Evolutionary conservation across 345 rosid genomes (phyloP).

Genomic region (Limnanthes douglasii): DNA sequence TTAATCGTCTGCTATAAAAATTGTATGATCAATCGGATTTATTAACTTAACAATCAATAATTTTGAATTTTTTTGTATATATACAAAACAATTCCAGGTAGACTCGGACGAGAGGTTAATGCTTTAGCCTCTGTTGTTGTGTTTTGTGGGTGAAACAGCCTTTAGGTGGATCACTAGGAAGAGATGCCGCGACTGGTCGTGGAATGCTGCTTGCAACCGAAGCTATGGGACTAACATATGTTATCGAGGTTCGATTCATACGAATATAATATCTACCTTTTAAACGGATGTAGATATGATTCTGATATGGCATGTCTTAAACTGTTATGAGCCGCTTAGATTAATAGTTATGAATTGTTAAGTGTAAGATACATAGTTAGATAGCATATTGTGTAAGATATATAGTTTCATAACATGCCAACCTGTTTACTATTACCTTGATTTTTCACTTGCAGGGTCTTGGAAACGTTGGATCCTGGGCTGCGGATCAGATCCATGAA

Average conservation of each 20-base stretch:
- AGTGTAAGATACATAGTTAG: too few relatives aligned
- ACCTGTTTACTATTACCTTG: too few relatives aligned
- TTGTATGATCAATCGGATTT: too few relatives aligned
- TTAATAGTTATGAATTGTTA: too few relatives aligned
- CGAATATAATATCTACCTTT: too few relatives aligned
- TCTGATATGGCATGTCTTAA: not conserved
- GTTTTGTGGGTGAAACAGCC: slow-evolving; percentile 25
- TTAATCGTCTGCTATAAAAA: too few relatives aligned
- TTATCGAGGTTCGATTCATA: slow-evolving; percentile 58
- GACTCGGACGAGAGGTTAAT: slow-evolving; percentile 49
- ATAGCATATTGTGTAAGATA: too few relatives aligned
- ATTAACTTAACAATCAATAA: too few relatives aligned
- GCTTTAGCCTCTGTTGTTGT: slow-evolving; percentile 23
- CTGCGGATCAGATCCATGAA: slow-evolving; percentile 65
- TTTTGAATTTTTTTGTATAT: too few relatives aligned
- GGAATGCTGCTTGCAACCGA: slow-evolving; percentile 91
- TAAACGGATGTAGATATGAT: not conserved
- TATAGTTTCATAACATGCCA: too few relatives aligned
- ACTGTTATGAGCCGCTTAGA: not conserved
- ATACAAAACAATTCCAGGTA: slow-evolving; percentile 18
- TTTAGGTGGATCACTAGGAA: slow-evolving; percentile 94
- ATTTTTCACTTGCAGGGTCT: slow-evolving; percentile 76
- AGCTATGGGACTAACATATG: slow-evolving; percentile 81
- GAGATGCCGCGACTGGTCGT: slow-evolving; percentile 97
- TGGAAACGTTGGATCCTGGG: slow-evolving; percentile 99